phyloP scores from a whole-genome alignment of 345 rosid genomes.

The Bruguiera parviflora region DNA sequence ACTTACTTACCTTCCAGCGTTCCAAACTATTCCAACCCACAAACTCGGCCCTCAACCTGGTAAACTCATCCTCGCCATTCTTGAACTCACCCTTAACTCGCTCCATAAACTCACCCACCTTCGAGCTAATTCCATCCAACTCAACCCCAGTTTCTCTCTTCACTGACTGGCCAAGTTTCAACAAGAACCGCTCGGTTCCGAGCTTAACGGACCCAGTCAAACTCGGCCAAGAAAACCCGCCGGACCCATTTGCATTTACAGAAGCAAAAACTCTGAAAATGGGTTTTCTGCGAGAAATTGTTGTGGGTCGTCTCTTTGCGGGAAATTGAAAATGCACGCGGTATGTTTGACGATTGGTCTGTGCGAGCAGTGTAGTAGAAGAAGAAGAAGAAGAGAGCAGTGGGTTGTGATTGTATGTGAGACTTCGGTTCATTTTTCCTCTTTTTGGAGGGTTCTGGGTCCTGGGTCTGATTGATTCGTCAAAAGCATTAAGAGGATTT shows the following conservation, averaged over 20 bases:
- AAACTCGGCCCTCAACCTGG: constrained; percentile 55
- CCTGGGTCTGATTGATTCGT: too few relatives aligned
- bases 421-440: too few relatives aligned
- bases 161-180: constrained; percentile 53
- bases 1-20: constrained; percentile 66
- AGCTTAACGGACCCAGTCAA: constrained; percentile 42
- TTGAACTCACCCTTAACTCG: constrained; percentile 36
- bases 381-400: too few relatives aligned
- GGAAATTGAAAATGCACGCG: constrained; percentile 18
- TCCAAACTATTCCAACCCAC: constrained; percentile 78
- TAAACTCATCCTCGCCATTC: constrained; percentile 42
- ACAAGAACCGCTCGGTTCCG: constrained; percentile 52
- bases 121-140: constrained; percentile 41
- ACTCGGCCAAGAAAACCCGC: constrained; percentile 56
- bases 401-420: too few relatives aligned
- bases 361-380: too few relatives aligned
- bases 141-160: constrained; percentile 73
- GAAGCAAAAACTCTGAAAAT: constrained; percentile 46
- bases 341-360: too few relatives aligned
- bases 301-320: constrained; percentile 27
- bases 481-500: too few relatives aligned
- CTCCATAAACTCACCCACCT: constrained; percentile 38
- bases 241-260: constrained; percentile 39
- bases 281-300: constrained; percentile 30
- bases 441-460: too few relatives aligned